These are phyloP conservation scores for Aureobasidium mangrovei DNA, from an alignment of 2,329 filamentous ascomycete genomes.

Conservation along the genomic window DNA sequence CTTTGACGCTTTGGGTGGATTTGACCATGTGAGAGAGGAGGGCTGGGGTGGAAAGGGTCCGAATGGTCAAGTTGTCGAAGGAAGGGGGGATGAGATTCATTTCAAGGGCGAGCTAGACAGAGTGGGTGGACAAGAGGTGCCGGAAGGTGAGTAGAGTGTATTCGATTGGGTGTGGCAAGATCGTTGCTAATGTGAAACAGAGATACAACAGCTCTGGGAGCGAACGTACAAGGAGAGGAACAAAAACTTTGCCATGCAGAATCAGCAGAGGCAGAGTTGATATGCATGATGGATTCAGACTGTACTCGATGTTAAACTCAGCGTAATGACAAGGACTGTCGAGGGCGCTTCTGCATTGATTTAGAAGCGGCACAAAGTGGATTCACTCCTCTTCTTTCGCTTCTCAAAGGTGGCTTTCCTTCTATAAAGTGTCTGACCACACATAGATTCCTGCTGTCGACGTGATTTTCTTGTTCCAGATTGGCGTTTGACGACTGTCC, in stretches of 20 bases:
- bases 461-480: not conserved
- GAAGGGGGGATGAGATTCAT: slow-evolving; percentile 20
- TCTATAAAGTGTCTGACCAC: too few species aligned
- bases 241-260: slow-evolving; percentile 17
- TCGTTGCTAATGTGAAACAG: not conserved
- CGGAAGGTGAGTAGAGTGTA: slow-evolving; percentile 14
- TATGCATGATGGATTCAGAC: not conserved
- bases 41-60: slow-evolving; percentile 21
- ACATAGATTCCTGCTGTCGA: not conserved
- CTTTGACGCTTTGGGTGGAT: slow-evolving; percentile 28
- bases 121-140: slow-evolving; percentile 16
- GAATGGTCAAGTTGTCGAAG: slow-evolving; percentile 25
- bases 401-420: too few species aligned
- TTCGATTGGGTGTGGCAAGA: not conserved
- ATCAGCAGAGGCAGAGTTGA: not conserved
- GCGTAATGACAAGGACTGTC: not conserved
- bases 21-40: slow-evolving; percentile 21
- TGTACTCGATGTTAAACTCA: not conserved
- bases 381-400: too few species aligned
- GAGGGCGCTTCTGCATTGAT: too few species aligned
- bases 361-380: too few species aligned
- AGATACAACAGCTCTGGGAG: slow-evolving; percentile 21
- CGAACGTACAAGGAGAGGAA: slow-evolving; percentile 25
- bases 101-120: slow-evolving; percentile 20
- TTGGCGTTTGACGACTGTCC: not conserved